These are phyloP conservation scores for Pestalotiopsis sp. DNA, from an alignment of 2,329 filamentous ascomycete genomes.

Conservation along the genomic window DNA sequence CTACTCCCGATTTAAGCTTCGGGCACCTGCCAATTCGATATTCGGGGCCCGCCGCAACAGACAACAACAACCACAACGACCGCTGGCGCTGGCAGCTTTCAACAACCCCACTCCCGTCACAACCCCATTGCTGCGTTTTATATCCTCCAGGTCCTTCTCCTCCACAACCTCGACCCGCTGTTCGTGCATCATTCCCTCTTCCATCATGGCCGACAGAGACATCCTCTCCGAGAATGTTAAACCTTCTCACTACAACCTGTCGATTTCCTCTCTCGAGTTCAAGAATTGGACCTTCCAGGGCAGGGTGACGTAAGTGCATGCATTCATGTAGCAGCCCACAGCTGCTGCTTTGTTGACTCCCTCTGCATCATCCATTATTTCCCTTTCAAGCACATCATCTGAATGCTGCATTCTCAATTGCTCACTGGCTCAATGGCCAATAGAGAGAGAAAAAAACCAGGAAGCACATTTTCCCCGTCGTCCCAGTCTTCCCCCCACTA, in stretches of 20 bases:
- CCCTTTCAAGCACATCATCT: not conserved
- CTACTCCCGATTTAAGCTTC: not conserved
- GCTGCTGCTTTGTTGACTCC: not conserved
- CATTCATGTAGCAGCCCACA: not conserved
- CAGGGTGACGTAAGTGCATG: constrained; percentile 57
- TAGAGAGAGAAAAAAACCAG: too few relatives aligned
- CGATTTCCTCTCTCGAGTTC: constrained; percentile 80
- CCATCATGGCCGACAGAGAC: constrained; percentile 59
- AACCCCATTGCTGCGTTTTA: not conserved
- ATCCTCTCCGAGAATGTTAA: constrained; percentile 67
- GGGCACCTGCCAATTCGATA: constrained; percentile 10
- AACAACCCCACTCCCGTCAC: not conserved
- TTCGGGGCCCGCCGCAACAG: not conserved
- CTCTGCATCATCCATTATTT: not conserved
- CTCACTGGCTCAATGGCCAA: too few relatives aligned
- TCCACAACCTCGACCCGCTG: constrained; percentile 24
- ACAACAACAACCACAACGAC: not conserved
- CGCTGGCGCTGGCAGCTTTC: too few relatives aligned
- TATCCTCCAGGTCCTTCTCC: constrained; percentile 22
- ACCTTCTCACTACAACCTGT: constrained; percentile 83
- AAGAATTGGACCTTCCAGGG: constrained; percentile 76
- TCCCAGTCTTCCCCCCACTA: too few relatives aligned
- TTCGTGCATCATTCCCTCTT: constrained; percentile 32
- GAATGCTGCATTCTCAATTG: not conserved
- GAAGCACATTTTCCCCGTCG: too few relatives aligned